Conservation (phyloP, 2,329 filamentous ascomycete genomes). For the Paraconiothyrium sp. region DNA sequence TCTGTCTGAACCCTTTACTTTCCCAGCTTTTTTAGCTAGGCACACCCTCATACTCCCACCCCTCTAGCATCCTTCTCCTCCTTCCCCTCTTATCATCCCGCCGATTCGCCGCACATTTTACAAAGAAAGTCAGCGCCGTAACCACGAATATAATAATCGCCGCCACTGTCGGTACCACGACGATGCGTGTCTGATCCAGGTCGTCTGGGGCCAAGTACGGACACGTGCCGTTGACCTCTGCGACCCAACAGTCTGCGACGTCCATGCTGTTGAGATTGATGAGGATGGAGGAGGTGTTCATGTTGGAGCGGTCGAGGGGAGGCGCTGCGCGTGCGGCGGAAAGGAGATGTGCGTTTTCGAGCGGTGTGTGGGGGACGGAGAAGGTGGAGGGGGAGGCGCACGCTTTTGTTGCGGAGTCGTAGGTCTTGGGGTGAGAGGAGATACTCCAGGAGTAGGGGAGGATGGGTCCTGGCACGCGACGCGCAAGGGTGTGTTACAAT, state of each 20-base stretch:
- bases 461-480: constrained; percentile 65
- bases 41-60: constrained; percentile 75
- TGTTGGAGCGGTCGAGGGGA: constrained; percentile 11
- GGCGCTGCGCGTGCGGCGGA: constrained; percentile 33
- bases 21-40: constrained; percentile 45
- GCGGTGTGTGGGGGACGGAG: constrained; percentile 66
- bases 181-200: constrained; percentile 55
- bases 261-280: constrained; percentile 70
- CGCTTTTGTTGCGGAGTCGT: constrained; percentile 52
- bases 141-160: constrained; percentile 70
- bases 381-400: constrained; percentile 64
- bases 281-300: constrained; percentile 54
- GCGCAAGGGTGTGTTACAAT: constrained; percentile 62
- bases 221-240: constrained; percentile 65
- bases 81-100: constrained; percentile 61
- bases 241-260: constrained; percentile 67
- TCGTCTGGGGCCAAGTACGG: constrained; percentile 62
- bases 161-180: constrained; percentile 70
- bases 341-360: constrained; percentile 70
- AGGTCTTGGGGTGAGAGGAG: constrained; percentile 54
- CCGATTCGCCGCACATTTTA: constrained; percentile 71
- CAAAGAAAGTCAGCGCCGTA: constrained; percentile 68
- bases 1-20: too few relatives aligned
- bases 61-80: constrained; percentile 58
- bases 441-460: constrained; percentile 68